Percentiles rank a stretch among this genome's conserved stretches.
phyloP scores from a whole-genome alignment of 768 basidiomycete genomes.

The Boletus coccyginus region DNA sequence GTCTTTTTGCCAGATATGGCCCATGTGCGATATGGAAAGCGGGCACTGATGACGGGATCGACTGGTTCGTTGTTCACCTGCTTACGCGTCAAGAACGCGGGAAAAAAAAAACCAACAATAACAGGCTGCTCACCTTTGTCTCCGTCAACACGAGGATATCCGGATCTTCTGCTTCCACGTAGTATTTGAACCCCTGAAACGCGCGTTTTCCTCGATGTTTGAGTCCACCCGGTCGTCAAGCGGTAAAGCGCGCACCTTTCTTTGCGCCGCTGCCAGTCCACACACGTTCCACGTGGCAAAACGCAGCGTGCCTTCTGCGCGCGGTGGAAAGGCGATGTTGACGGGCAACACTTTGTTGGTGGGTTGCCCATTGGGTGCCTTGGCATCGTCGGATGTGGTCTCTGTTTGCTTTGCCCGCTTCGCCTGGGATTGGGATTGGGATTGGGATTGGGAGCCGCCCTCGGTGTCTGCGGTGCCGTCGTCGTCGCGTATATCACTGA shows the following conservation, averaged over 20 bases:
- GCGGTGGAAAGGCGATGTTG: slow-evolving; percentile 54
- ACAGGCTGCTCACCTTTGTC: slow-evolving; percentile 57
- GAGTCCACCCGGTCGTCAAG: background rate
- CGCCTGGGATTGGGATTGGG: slow-evolving; percentile 6
- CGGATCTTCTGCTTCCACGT: slow-evolving; percentile 83
- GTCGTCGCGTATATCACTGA: slow-evolving; percentile 35
- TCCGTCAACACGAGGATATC: slow-evolving; percentile 84
- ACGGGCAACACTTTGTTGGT: slow-evolving; percentile 74
- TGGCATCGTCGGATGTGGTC: slow-evolving; percentile 9
- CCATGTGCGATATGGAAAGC: slow-evolving; percentile 76
- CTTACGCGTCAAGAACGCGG: background rate
- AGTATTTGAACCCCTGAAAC: slow-evolving; percentile 73
- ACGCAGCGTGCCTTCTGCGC: slow-evolving; percentile 44
- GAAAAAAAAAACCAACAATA: background rate
- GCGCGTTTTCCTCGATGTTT: background rate
- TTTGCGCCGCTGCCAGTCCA: slow-evolving; percentile 69
- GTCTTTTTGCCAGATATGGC: slow-evolving; percentile 75
- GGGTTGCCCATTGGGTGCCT: slow-evolving; percentile 52
- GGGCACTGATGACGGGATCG: slow-evolving; percentile 52
- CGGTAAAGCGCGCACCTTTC: slow-evolving; percentile 54
- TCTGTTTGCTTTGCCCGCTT: slow-evolving; percentile 30
- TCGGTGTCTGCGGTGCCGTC: slow-evolving; percentile 30
- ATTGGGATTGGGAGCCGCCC: slow-evolving; percentile 16
- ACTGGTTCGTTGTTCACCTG: slow-evolving; percentile 72
- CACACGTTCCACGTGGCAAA: slow-evolving; percentile 81